Base-by-base conservation (phyloP, 2,329 filamentous ascomycete species). In the Colletotrichum paranaense region DNA sequence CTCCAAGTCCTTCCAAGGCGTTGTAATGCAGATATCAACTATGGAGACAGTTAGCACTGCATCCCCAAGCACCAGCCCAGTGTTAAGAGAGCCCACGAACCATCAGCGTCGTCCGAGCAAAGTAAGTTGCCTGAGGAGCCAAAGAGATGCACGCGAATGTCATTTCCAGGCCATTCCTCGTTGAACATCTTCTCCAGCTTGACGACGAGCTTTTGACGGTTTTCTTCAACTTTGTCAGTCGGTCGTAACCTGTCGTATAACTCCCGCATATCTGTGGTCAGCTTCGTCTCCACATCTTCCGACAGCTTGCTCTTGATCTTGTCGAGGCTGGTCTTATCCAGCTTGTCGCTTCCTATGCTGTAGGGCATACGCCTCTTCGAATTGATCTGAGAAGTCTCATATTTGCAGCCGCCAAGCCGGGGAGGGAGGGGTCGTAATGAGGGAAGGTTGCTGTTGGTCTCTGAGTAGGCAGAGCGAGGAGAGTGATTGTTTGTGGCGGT, bases 11-110 rank as follows among this genome's bases (percentile, higher is more conserved):
- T 93, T 97, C 90, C 93, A 95, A 59, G 94, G 88, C 24, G 97
- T 98, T 59, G 95, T 97, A 80, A 99, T 98, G 86, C 97, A 99
- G 68, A 99, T 96, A 81, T 99, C 97, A 81, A 99, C 96, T 98
- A 58, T 30, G 73, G 35, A 68, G 7, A 56, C 28, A 22, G 82
- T 86, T 74, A 86, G 83, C 75, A 52, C 32, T 28, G 42, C 22
- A 26, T 16, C 22, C 42, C 12, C 19, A 7, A 22, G 26, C 4
- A 60, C 16, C n/a, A 35, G 26, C 3, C 7, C 19, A 28, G 8
- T 2, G 16, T 26, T 5, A 24, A 26, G 56, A 57, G n/a, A n/a
- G 32, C 16, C 16, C 19, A 86, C 92, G 78, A 86, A 98, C 95
- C 94, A 86, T 99, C 97, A 65, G 97, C 99, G 80, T 98, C 95